These are phyloP conservation scores for Solanum corneliomulleri DNA, from an alignment of 257 asterid species.

Conservation along the genomic window DNA sequence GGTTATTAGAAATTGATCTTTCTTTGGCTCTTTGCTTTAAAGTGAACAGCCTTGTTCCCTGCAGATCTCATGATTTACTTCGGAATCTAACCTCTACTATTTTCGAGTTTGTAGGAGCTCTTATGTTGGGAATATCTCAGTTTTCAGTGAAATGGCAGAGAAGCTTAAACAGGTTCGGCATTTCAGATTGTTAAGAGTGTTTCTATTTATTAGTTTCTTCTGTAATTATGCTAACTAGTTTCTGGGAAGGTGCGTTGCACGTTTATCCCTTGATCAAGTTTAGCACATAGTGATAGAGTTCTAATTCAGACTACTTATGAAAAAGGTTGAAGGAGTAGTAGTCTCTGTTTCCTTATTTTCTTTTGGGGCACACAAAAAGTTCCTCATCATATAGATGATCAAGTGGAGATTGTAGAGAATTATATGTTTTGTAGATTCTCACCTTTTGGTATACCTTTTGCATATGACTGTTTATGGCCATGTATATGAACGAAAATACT, in stretches of 20 bases:
- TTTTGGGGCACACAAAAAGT: not conserved
- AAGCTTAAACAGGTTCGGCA: constrained; percentile 69
- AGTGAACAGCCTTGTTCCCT: not conserved
- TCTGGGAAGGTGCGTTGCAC: too few relatives aligned
- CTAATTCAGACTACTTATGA: not conserved
- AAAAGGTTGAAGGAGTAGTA: not conserved
- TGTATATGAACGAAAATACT: not conserved
- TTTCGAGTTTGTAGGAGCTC: constrained; percentile 49
- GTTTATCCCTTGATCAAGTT: too few relatives aligned
- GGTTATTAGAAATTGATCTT: not conserved
- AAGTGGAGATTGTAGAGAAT: not conserved
- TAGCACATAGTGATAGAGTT: too few relatives aligned
- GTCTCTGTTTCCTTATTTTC: not conserved
- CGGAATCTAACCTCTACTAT: constrained; percentile 4
- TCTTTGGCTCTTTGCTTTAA: not conserved
- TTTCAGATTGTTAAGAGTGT: not conserved
- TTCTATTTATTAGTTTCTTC: not conserved
- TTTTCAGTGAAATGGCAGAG: constrained; percentile 65
- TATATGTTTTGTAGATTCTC: not conserved
- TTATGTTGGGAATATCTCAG: constrained; percentile 57
- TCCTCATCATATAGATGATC: not conserved
- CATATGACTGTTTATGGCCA: not conserved
- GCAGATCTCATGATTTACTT: not conserved
- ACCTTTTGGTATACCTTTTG: not conserved
- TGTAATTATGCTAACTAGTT: not conserved